Conservation (phyloP, 2,329 filamentous ascomycete species). For the Teratosphaeria destructans region DNA sequence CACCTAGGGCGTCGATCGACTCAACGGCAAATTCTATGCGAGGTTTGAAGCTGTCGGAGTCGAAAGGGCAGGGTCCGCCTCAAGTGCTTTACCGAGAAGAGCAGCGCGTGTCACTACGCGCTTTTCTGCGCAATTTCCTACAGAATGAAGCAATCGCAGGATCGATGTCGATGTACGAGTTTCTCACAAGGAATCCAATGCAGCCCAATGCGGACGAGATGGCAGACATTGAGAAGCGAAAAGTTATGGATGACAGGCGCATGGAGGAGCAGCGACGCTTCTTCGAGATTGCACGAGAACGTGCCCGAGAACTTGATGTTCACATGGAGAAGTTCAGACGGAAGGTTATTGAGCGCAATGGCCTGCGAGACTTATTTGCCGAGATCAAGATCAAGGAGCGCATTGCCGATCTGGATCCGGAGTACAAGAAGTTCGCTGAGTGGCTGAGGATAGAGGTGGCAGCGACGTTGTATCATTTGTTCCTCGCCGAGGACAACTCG, state of each 20-base stretch:
- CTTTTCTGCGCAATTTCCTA: slow-evolving; percentile 77
- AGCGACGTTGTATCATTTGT: slow-evolving; percentile 91
- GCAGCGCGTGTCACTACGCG: slow-evolving; percentile 81
- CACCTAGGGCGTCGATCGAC: slow-evolving; percentile 25
- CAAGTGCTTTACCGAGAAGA: slow-evolving; percentile 67
- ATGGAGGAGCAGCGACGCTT: slow-evolving; percentile 89
- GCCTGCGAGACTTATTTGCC: slow-evolving; percentile 80
- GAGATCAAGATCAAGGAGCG: slow-evolving; percentile 86
- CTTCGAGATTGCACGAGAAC: slow-evolving; percentile 85
- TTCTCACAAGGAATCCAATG: slow-evolving; percentile 64
- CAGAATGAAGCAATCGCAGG: slow-evolving; percentile 75
- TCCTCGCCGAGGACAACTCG: slow-evolving; percentile 95
- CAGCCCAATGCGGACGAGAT: slow-evolving; percentile 71
- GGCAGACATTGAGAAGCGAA: slow-evolving; percentile 68
- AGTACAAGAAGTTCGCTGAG: slow-evolving; percentile 97
- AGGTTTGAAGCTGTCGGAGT: background rate
- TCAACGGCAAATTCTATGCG: slow-evolving; percentile 10
- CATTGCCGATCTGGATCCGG: slow-evolving; percentile 78
- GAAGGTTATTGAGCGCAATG: slow-evolving; percentile 65
- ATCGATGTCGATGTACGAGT: slow-evolving; percentile 75
- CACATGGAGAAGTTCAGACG: slow-evolving; percentile 82
- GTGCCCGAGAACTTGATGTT: slow-evolving; percentile 85
- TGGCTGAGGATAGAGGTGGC: slow-evolving; percentile 97
- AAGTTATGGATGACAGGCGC: slow-evolving; percentile 73
- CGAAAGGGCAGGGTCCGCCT: background rate